phyloP scores from a whole-genome alignment of 345 rosid genomes.

The Bruguiera sexangula region DNA sequence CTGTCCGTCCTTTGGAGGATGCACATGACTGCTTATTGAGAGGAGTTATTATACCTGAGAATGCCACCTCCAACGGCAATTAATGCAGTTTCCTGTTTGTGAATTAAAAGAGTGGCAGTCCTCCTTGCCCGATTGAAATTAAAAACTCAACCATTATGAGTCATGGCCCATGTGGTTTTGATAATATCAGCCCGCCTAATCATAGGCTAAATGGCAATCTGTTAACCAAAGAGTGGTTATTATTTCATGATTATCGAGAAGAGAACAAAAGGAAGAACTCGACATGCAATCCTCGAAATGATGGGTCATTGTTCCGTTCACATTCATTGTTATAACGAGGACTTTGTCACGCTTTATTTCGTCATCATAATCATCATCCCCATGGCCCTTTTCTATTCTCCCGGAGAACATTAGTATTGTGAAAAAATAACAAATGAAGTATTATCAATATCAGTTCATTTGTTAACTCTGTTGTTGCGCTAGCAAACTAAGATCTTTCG shows the following conservation, averaged over 20 bases:
- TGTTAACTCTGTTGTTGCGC: too few species aligned
- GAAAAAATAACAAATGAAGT: too few species aligned
- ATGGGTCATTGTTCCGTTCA: conserved; percentile 23
- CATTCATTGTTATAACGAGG: conserved; percentile 25
- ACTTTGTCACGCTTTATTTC: conserved; percentile 29
- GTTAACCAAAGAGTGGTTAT: neutral
- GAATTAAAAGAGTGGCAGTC: neutral
- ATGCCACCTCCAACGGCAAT: too few species aligned
- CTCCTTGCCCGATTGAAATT: neutral
- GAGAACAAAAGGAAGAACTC: neutral
- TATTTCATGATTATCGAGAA: conserved; percentile 12
- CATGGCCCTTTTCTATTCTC: conserved; percentile 8
- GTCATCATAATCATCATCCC: conserved; percentile 24
- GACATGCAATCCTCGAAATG: conserved; percentile 26
- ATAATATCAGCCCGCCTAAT: neutral
- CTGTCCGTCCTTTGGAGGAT: neutral
- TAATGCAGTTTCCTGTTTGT: neutral
- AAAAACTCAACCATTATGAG: neutral
- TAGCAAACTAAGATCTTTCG: too few species aligned
- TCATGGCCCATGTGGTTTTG: too few species aligned
- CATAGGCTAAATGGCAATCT: neutral
- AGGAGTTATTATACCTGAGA: too few species aligned
- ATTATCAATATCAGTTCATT: too few species aligned
- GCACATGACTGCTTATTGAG: neutral
- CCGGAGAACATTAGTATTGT: too few species aligned